Conservation (phyloP, 2,329 filamentous ascomycete genomes). For the Hypocreales sp. region DNA sequence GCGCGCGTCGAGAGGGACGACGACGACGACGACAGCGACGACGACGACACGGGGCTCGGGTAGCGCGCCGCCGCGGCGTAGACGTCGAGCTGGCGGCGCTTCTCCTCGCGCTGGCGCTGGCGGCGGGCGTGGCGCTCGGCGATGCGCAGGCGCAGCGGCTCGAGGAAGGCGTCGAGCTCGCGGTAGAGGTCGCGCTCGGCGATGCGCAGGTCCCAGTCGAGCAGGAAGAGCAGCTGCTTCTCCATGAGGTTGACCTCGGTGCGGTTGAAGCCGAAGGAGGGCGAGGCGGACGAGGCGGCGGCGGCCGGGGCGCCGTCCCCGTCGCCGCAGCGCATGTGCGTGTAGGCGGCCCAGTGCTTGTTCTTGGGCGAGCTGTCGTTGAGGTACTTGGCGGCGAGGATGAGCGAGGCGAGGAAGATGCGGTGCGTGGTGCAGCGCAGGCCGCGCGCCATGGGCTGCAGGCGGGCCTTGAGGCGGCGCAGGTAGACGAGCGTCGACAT, state of each 20-base stretch:
- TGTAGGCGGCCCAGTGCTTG: conserved; percentile 99
- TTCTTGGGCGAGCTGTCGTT: conserved; percentile 99
- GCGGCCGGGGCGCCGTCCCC: too few species aligned
- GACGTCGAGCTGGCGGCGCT: conserved; percentile 22
- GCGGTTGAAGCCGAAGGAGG: conserved; percentile 76
- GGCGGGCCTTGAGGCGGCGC: conserved; percentile 61
- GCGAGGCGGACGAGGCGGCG: too few species aligned
- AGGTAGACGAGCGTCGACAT: conserved; percentile 97
- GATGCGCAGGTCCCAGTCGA: conserved; percentile 89
- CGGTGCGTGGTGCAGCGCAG: conserved; percentile 93
- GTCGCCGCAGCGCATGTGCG: too few species aligned
- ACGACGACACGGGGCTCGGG: conserved; percentile 28
- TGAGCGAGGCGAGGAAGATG: conserved; percentile 84
- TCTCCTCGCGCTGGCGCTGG: conserved; percentile 31
- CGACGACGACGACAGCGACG: conserved; percentile 19
- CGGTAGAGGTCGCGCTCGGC: conserved; percentile 71
- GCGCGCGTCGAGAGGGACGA: conserved; percentile 13
- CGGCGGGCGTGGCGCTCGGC: conserved; percentile 33
- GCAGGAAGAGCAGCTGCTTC: conserved; percentile 87
- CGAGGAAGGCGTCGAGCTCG: conserved; percentile 78
- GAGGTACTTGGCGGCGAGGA: conserved; percentile 86
- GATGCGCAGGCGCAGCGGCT: conserved; percentile 57
- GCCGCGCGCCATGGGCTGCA: conserved; percentile 90
- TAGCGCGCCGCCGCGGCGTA: conserved; percentile 21
- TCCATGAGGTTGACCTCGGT: conserved; percentile 99